These are phyloP conservation scores for Phylloporus rhodoxanthus DNA, from an alignment of 768 basidiomycete species.

Conservation along the genomic window DNA sequence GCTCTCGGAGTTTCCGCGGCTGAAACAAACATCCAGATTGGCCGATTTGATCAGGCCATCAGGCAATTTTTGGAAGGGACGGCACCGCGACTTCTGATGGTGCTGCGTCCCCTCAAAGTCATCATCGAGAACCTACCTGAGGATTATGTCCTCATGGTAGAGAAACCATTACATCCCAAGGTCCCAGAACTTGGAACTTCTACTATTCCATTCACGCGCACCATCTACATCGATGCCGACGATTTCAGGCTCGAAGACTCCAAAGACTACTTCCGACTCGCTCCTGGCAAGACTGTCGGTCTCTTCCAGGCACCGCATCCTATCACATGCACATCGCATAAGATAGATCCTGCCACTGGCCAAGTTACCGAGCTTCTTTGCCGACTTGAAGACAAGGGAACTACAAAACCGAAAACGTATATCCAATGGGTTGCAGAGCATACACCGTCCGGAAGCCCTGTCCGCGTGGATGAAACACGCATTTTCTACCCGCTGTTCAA, in stretches of 20 bases:
- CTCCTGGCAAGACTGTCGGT: constrained; percentile 96
- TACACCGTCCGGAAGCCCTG: constrained; percentile 68
- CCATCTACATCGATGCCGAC: constrained; percentile 85
- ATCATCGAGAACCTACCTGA: constrained; percentile 87
- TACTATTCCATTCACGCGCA: constrained; percentile 78
- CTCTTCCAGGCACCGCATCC: constrained; percentile 90
- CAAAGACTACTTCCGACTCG: constrained; percentile 94
- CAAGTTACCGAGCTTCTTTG: constrained; percentile 75
- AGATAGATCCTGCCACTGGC: constrained; percentile 65
- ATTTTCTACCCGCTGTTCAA: constrained; percentile 93
- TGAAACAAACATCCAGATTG: constrained; percentile 74
- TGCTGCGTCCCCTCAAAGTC: constrained; percentile 84
- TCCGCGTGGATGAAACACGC: constrained; percentile 81
- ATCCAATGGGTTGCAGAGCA: constrained; percentile 98
- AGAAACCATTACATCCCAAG: constrained; percentile 94
- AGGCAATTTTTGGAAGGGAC: constrained; percentile 85
- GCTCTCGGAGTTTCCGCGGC: constrained; percentile 90
- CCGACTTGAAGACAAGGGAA: constrained; percentile 64
- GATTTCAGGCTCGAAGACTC: constrained; percentile 92
- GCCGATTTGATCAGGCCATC: constrained; percentile 85
- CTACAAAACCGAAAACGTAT: constrained; percentile 84
- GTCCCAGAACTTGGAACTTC: constrained; percentile 80
- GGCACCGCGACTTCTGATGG: constrained; percentile 87
- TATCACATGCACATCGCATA: constrained; percentile 89
- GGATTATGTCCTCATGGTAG: constrained; percentile 74